Base-by-base conservation (phyloP, 1,284 basidiomycete species). In the Flammula alnicola region DNA sequence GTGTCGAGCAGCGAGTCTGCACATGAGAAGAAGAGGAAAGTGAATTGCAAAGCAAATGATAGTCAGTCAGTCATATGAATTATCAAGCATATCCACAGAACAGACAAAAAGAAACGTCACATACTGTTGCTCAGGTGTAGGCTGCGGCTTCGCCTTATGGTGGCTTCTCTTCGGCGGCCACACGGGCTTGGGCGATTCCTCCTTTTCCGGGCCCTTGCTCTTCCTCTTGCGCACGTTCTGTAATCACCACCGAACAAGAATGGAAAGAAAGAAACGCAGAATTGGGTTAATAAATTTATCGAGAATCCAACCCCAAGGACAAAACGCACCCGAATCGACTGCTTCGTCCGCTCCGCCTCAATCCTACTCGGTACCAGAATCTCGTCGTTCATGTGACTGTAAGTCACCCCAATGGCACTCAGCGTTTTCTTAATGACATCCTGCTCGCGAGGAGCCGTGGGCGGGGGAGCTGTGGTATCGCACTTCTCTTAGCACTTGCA, bases 371-470 rank as follows among this genome's bases (percentile, higher is more conserved):
- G 78, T 3, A 74, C 71, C 10, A 91, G 71, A 10, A 91, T 71
- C n/a, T 83, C 77, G 37, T 88, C 83, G 51, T 91, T 91, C 20
- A 78, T 75, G 60, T 91, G 88, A 20, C 77, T 86, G 55, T 91
- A 91, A 46, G 73, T 77, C 4, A 88, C 76, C 7, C 86, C 84
- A 19, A 81, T 73, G 6, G 74, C 72, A 47, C 73, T 77, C n/a
- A 90, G 69, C 1, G 80, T 79, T 56, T 72, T 78, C 54, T 81
- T 74, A 31, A 88, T 77, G 10, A 71, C 70, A 46, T 80, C 69
- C 48, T 77, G 56, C 66, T 75, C 60, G 55, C 62, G 51, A 19
- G 33, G 62, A 52, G 47, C 61, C 1, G 51, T 33, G 25, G 50
- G 51, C 16, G 64, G 69, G 23, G 70, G 65, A 33, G 72, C 72